Base-by-base conservation (phyloP, 2,329 filamentous ascomycete species). In the Colletotrichum sp. region DNA sequence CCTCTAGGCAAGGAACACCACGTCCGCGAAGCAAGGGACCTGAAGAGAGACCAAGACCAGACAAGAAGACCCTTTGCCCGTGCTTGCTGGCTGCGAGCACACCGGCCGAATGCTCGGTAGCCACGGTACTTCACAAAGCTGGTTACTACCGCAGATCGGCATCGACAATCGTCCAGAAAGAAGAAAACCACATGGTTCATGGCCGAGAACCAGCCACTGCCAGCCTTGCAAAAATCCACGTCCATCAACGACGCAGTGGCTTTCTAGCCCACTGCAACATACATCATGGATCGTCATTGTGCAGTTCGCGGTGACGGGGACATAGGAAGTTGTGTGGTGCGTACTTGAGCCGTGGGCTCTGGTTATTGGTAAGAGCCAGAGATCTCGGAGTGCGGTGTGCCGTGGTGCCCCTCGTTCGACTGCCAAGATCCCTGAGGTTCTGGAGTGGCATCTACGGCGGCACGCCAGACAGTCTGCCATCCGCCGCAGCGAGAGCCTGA, bases 1-100 rank as follows among this genome's bases (percentile, higher is more conserved):
- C 56, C 30, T n/a, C 28, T 59, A 58, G 65, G 18, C 66, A 63
- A 73, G 71, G 71, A 73, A 63, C 65, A 69, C 34, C 36, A 66
- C 65, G 68, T 69, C 65, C 30, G 65, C 56, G 71, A 63, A 74
- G 72, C 72, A 74, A 74, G 72, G 68, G 72, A 73, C 71, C 55
- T 61, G 64, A 36, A 38, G 48, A 21, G 10, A 48, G 34, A 48
- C 62, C 36, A 64, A 21, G 43, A 48, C 59, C 32, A 63, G 30
- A n/a, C 21, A 16, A 63, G n/a, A 38, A 62, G 32, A 64, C 36
- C 62, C 62, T 52, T 65, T 32, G 62, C 28, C 36, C 62, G 62
- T 65, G 62, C 62, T 65, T 26, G 34, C 18, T 12, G 13, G 24
- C 24, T n/a, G 24, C 12, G n/a, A 32, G 62, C 26, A 43, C 18